A percentile compares a stretch with the other conserved stretches of the same genome.
Evolutionary conservation across 331 rosid genomes (phyloP).

Genomic region (Malus hybrid): DNA sequence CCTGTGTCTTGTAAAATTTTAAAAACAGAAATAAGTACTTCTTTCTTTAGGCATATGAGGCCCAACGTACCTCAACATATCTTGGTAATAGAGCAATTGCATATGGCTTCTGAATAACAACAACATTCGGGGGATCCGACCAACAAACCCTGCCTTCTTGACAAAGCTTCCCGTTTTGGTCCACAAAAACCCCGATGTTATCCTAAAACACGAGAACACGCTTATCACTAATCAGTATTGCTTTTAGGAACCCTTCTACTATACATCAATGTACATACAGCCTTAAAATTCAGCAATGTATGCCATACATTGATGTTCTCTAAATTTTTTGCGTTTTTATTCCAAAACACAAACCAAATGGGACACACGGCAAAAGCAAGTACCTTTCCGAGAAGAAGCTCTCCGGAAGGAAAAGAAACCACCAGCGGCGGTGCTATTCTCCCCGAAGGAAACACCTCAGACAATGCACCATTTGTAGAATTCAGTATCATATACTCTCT

Average conservation of each 20-base stretch:
- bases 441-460: constrained; percentile 90
- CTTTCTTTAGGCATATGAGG: neutral
- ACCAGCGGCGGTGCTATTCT: constrained; percentile 90
- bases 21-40: neutral
- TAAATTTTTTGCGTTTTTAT: too few relatives aligned
- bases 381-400: constrained; percentile 98
- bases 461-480: constrained; percentile 63
- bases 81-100: constrained; percentile 78
- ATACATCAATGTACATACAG: neutral
- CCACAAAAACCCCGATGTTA: constrained; percentile 94
- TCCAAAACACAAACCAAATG: neutral
- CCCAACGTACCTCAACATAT: constrained; percentile 72
- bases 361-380: neutral
- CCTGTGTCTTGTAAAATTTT: constrained; percentile 8
- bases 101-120: constrained; percentile 81
- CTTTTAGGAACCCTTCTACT: neutral
- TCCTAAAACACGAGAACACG: constrained; percentile 35
- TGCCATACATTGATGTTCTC: neutral
- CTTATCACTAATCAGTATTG: neutral
- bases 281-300: neutral
- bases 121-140: constrained; percentile 86
- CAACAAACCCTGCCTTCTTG: constrained; percentile 94
- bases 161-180: constrained; percentile 92
- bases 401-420: constrained; percentile 80
- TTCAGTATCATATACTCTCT: constrained; percentile 82